Evolutionary conservation across 768 basidiomycete genomes (phyloP).

Genomic region (Glaciozyma martinii): DNA sequence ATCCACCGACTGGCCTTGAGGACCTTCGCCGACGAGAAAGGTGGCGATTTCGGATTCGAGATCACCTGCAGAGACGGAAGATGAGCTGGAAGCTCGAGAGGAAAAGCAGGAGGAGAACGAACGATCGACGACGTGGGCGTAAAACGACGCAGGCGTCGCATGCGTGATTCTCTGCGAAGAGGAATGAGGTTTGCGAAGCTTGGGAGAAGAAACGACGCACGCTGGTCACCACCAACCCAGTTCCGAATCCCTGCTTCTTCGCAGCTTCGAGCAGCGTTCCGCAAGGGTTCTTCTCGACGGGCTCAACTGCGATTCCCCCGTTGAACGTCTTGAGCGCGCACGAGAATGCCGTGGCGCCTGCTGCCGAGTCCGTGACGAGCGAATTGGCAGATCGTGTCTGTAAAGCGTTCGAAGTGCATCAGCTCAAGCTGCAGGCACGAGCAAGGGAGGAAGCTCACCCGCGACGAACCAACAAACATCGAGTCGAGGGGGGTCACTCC

Average conservation of each 20-base stretch:
- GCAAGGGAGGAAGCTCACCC: too few species aligned
- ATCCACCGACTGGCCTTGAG: conserved; percentile 33
- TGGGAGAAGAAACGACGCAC: background rate
- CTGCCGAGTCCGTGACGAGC: conserved; percentile 35
- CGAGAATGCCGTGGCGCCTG: conserved; percentile 36
- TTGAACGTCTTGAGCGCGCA: conserved; percentile 36
- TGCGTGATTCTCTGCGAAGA: conserved; percentile 24
- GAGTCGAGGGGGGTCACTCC: too few species aligned
- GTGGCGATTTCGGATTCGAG: conserved; percentile 27
- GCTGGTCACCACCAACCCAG: conserved; percentile 33
- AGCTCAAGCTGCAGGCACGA: too few species aligned
- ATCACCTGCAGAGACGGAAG: background rate
- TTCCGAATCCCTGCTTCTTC: conserved; percentile 30
- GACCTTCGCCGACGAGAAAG: conserved; percentile 31
- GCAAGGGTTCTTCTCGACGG: conserved; percentile 16
- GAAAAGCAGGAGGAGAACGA: background rate
- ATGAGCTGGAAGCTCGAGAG: background rate
- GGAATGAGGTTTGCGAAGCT: background rate
- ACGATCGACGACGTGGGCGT: conserved; percentile 35
- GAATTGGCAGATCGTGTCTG: conserved; percentile 17
- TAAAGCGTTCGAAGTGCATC: too few species aligned
- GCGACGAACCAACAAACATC: too few species aligned
- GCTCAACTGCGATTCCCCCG: conserved; percentile 32
- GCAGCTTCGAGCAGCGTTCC: conserved; percentile 37
- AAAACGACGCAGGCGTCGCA: conserved; percentile 35